Base-by-base conservation (phyloP, 345 rosid genomes). In the Ceriops zippeliana region DNA sequence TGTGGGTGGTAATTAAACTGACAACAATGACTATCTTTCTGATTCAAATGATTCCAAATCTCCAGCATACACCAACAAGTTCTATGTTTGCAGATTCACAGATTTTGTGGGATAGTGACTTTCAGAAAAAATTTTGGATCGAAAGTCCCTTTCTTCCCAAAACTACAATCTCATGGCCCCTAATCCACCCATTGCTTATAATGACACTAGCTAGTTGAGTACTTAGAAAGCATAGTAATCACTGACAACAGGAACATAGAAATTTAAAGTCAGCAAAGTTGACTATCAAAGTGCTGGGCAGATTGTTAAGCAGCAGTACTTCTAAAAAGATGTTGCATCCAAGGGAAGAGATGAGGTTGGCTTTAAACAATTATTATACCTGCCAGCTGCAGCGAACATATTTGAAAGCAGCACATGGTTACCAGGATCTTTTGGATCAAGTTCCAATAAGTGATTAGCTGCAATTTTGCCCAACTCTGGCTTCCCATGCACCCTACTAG, bases 341-440 rank as follows among this genome's bases (percentile, higher is more conserved):
- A 3, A 38, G 37, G 77, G 16, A 34, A 73, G 34, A 31, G 13
- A 49, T 20, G 62, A 38, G 42, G 57, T 46, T 34, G 34, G 34
- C 64, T 57, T 37, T 53, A 54, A 28, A 3, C 49, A 70, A 71
- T 32, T n/a, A 62, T 1, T 52, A 28, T 75, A 86, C 96, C 92
- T 85, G 66, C 96, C 97, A 72, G 89, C 82, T 2, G 92, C 88
- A 67, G 88, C 92, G 73, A 85, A 79, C 67, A 85, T 83, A 71
- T 93, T 93, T 58, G 96, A 93, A 61, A 93, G 97, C 72, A 93
- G 70, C 17, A 93, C 91, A 30, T 82, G 96, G 75, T 91, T 87
- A 79, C 96, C 96, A 0, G 90, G 84, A 80, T 89, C 96, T 69
- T 75, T 83, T 22, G 92, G 93, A 69, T 90, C 98, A 46, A 93